Evolutionary conservation across 2,329 filamentous ascomycete genomes (phyloP).

Genomic region (Claviceps africana): DNA sequence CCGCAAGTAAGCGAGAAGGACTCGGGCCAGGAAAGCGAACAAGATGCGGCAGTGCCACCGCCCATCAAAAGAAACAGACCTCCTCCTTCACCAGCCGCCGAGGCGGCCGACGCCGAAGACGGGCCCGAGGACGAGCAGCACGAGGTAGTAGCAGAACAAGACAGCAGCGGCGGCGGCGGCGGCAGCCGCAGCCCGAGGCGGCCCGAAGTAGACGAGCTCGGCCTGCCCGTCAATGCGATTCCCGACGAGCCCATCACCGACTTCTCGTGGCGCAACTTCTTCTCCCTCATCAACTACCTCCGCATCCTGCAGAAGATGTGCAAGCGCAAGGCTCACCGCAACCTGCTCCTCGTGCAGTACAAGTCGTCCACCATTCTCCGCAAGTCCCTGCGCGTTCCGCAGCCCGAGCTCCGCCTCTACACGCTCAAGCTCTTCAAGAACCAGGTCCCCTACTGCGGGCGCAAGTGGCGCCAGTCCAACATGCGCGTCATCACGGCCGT

Average conservation of each 20-base stretch:
- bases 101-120: slow-evolving; percentile 12
- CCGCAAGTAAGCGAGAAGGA: slow-evolving; percentile 16
- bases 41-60: slow-evolving; percentile 72
- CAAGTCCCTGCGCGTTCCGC: slow-evolving; percentile 81
- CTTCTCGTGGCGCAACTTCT: slow-evolving; percentile 90
- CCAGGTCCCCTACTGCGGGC: slow-evolving; percentile 92
- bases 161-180: slow-evolving; percentile 16
- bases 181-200: too few relatives aligned
- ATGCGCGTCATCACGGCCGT: slow-evolving; percentile 98
- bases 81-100: slow-evolving; percentile 19
- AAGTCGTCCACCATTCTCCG: slow-evolving; percentile 86
- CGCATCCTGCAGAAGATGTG: slow-evolving; percentile 96
- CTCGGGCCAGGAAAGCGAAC: slow-evolving; percentile 36
- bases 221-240: slow-evolving; percentile 58
- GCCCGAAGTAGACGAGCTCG: slow-evolving; percentile 71
- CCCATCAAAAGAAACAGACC: slow-evolving; percentile 54
- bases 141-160: slow-evolving; percentile 11
- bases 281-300: slow-evolving; percentile 86
- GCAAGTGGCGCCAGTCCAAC: slow-evolving; percentile 95
- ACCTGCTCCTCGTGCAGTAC: slow-evolving; percentile 85
- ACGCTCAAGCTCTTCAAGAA: slow-evolving; percentile 97
- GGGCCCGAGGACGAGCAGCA: slow-evolving; percentile 3
- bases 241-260: slow-evolving; percentile 68
- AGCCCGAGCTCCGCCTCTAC: slow-evolving; percentile 76
- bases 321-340: slow-evolving; percentile 88